These are phyloP conservation scores for Cyclostephanos tholiformis DNA, from an alignment of 108 stramenopile species.

Conservation along the genomic window DNA sequence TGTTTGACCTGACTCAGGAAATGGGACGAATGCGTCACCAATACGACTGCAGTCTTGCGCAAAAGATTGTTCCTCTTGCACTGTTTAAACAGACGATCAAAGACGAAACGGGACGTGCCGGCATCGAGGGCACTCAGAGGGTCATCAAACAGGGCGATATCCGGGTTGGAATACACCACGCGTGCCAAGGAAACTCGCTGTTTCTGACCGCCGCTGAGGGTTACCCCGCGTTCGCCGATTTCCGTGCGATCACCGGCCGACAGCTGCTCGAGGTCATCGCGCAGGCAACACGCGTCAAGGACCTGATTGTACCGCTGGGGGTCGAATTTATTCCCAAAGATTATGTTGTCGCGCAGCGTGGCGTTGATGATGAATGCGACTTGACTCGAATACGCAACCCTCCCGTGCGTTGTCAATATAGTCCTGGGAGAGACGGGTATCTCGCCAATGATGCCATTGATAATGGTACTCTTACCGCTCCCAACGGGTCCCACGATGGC, in stretches of 20 bases:
- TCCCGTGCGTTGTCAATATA: conserved; percentile 41
- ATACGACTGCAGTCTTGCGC: conserved; percentile 61
- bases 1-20: conserved; percentile 75
- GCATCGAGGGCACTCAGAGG: conserved; percentile 93
- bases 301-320: conserved; percentile 81
- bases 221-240: conserved; percentile 85
- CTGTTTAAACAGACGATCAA: conserved; percentile 69
- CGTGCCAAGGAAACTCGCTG: conserved; percentile 72
- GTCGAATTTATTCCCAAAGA: conserved; percentile 86
- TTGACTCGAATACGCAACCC: conserved; percentile 90
- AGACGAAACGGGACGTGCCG: conserved; percentile 74
- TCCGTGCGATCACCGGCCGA: conserved; percentile 68
- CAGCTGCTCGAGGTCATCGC: conserved; percentile 68
- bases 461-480: conserved; percentile 80
- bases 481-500: conserved; percentile 84
- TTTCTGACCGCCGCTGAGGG: conserved; percentile 84
- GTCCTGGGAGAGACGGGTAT: conserved; percentile 45
- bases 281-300: conserved; percentile 82
- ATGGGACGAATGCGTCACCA: conserved; percentile 92
- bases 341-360: conserved; percentile 93
- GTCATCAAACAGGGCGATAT: conserved; percentile 87
- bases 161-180: conserved; percentile 82
- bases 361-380: conserved; percentile 93
- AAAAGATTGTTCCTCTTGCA: conserved; percentile 43
- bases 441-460: conserved; percentile 84